These are phyloP conservation scores for Ceratonia siliqua DNA, from an alignment of 306 rosid genomes.

Conservation along the genomic window DNA sequence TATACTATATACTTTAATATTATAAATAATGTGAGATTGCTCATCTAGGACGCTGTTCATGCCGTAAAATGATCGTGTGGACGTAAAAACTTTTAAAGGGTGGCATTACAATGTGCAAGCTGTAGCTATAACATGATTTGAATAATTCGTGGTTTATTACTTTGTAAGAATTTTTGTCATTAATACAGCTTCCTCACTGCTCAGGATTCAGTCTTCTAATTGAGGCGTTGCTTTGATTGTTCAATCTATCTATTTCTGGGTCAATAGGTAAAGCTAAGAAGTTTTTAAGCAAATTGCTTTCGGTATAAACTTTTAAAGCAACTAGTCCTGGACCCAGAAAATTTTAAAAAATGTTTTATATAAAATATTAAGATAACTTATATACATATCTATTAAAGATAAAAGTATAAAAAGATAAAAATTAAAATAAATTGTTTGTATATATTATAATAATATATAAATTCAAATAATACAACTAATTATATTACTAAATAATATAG, in stretches of 20 bases:
- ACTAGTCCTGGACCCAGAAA: too few species aligned
- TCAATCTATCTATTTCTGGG: neutral
- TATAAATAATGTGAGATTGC: neutral
- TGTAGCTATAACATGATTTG: neutral
- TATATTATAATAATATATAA: too few species aligned
- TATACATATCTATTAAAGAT: too few species aligned
- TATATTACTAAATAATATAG: too few species aligned
- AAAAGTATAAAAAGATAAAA: too few species aligned
- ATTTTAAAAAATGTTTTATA: too few species aligned
- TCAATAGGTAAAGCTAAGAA: conserved; percentile 19
- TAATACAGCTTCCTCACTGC: neutral
- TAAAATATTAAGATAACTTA: too few species aligned
- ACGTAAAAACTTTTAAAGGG: neutral
- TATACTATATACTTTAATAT: neutral
- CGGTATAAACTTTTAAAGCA: neutral
- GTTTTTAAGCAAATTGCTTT: conserved; percentile 4
- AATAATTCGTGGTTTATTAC: conserved; percentile 5
- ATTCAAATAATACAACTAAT: too few species aligned
- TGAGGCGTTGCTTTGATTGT: neutral
- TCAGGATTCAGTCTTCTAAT: neutral
- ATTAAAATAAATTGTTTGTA: too few species aligned
- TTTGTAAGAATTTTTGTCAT: neutral
- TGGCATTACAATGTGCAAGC: conserved; percentile 2
- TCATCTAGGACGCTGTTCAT: conserved; percentile 12
- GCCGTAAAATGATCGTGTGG: neutral